phyloP scores from a whole-genome alignment of 2,329 filamentous ascomycete genomes.

The Penicillium sp. region DNA sequence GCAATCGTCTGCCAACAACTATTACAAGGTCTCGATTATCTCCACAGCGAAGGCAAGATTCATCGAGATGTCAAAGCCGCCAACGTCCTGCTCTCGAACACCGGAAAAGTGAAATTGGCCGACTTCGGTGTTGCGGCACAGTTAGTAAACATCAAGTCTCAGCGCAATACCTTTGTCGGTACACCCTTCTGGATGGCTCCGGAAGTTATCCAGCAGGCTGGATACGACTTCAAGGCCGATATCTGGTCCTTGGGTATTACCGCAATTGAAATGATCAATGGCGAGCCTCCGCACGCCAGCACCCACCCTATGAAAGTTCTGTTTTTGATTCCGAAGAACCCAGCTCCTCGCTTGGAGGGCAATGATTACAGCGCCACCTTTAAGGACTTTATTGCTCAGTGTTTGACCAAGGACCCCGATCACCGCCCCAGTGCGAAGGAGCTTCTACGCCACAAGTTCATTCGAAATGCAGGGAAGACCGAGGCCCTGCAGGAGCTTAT shows the following conservation, averaged over 20 bases:
- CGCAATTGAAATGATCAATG: slow-evolving; percentile 83
- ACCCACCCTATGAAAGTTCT: slow-evolving; percentile 93
- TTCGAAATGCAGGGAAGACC: slow-evolving; percentile 80
- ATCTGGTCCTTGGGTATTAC: slow-evolving; percentile 94
- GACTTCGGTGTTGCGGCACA: slow-evolving; percentile 98
- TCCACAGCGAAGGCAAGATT: slow-evolving; percentile 92
- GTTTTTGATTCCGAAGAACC: slow-evolving; percentile 85
- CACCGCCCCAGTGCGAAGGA: slow-evolving; percentile 81
- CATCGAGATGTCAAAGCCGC: slow-evolving; percentile 97
- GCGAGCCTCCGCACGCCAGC: slow-evolving; percentile 82
- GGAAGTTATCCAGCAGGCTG: slow-evolving; percentile 86
- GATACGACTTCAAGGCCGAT: slow-evolving; percentile 84
- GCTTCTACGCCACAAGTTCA: slow-evolving; percentile 82
- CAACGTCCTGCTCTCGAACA: slow-evolving; percentile 88
- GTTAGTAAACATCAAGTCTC: slow-evolving; percentile 94
- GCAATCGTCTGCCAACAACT: slow-evolving; percentile 93
- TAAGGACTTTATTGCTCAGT: slow-evolving; percentile 89
- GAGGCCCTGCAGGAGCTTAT: slow-evolving; percentile 87
- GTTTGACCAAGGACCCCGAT: slow-evolving; percentile 89
- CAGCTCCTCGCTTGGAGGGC: slow-evolving; percentile 80
- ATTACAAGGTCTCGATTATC: slow-evolving; percentile 84
- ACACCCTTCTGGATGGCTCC: slow-evolving; percentile 98
- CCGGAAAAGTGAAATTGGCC: slow-evolving; percentile 89
- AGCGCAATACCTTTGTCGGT: slow-evolving; percentile 95
- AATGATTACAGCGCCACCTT: slow-evolving; percentile 80